Evolutionary conservation across 1,284 basidiomycete species (phyloP).

Genomic region (Mycocalia duriaeana): DNA sequence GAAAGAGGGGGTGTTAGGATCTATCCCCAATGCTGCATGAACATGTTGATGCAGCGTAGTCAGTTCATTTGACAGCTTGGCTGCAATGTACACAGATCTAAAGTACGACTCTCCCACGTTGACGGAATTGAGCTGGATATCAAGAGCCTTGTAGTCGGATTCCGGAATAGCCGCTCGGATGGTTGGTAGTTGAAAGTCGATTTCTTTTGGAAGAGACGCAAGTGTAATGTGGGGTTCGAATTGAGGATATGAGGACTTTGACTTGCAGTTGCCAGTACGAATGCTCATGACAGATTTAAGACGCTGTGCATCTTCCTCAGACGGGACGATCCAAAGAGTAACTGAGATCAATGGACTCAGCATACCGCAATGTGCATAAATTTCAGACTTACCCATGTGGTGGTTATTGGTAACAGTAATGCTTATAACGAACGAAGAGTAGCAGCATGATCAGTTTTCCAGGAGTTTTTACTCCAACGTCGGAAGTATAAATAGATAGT

Average conservation of each 20-base stretch:
- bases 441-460: too few species aligned
- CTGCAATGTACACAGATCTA: conserved; percentile 60
- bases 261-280: conserved; percentile 12
- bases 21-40: conserved; percentile 34
- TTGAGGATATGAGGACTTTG: conserved; percentile 44
- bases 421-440: too few species aligned
- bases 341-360: too few species aligned
- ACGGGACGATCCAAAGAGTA: conserved; percentile 63
- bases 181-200: conserved; percentile 19
- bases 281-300: conserved; percentile 44
- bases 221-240: conserved; percentile 72
- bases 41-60: conserved; percentile 44
- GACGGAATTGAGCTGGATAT: conserved; percentile 47
- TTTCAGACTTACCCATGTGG: too few species aligned
- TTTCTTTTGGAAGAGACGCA: conserved; percentile 38
- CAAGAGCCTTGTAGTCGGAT: conserved; percentile 24
- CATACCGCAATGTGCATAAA: too few species aligned
- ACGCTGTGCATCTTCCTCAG: conserved; percentile 28
- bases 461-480: too few species aligned
- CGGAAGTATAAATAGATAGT: too few species aligned
- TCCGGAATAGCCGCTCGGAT: conserved; percentile 39
- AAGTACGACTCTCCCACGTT: conserved; percentile 58
- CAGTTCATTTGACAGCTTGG: conserved; percentile 42
- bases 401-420: too few species aligned
- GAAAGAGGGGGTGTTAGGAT: conserved; percentile 46